Evolutionary conservation across 1,284 basidiomycete genomes (phyloP).

Genomic region (Phlebopus sp.): DNA sequence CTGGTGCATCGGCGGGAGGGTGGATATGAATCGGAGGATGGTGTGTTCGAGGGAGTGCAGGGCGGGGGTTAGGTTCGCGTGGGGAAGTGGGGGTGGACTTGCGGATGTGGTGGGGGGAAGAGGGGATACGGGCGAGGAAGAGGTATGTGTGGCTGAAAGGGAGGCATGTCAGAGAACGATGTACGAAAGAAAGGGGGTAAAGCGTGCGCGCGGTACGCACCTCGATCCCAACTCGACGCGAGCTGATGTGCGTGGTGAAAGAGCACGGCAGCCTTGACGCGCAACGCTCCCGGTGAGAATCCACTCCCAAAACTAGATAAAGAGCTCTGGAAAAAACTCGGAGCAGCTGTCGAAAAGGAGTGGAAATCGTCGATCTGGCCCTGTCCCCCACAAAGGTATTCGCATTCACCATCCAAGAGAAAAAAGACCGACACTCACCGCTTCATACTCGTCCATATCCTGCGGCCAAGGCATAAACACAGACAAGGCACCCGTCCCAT

Average conservation of each 20-base stretch:
- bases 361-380: slow-evolving; percentile 51
- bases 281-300: slow-evolving; percentile 60
- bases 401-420: too few species aligned
- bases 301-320: slow-evolving; percentile 46
- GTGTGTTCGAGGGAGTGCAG: slow-evolving; percentile 62
- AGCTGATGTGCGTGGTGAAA: slow-evolving; percentile 64
- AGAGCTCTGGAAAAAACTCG: slow-evolving; percentile 59
- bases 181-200: too few species aligned
- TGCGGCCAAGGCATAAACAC: slow-evolving; percentile 69
- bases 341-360: slow-evolving; percentile 56
- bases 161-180: neutral
- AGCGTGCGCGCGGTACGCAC: too few species aligned
- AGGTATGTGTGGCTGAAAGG: too few species aligned
- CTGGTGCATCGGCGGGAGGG: slow-evolving; percentile 63
- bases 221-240: slow-evolving; percentile 56
- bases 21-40: slow-evolving; percentile 58
- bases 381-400: slow-evolving; percentile 34
- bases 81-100: too few species aligned
- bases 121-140: too few species aligned
- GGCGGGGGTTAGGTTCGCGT: too few species aligned
- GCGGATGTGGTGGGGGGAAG: too few species aligned
- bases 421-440: slow-evolving; percentile 36
- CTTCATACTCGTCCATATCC: slow-evolving; percentile 55
- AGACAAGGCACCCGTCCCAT: slow-evolving; percentile 39
- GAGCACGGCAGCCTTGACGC: slow-evolving; percentile 72